Evolutionary conservation across 1,139 yeast species (phyloP).

Genomic region (Kodamaea suecica): DNA sequence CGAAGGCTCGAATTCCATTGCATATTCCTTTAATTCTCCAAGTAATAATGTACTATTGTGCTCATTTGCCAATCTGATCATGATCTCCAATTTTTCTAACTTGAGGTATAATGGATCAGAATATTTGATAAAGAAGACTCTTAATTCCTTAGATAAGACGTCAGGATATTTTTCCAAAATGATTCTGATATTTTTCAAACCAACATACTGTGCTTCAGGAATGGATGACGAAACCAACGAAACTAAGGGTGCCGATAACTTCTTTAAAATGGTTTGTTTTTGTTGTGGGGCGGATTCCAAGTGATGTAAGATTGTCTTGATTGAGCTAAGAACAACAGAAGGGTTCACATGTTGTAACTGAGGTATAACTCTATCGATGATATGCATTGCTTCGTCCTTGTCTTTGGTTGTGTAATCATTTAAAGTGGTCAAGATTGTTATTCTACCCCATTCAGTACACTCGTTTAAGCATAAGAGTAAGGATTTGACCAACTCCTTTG

Average conservation of each 20-base stretch:
- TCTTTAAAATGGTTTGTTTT: constrained; percentile 50
- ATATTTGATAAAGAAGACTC: constrained; percentile 90
- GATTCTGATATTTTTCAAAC: constrained; percentile 86
- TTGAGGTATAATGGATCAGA: constrained; percentile 93
- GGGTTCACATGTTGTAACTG: constrained; percentile 98
- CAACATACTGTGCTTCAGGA: constrained; percentile 95
- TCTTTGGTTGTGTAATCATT: constrained; percentile 62
- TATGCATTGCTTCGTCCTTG: constrained; percentile 71
- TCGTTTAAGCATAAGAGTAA: constrained; percentile 85
- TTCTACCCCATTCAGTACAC: constrained; percentile 99
- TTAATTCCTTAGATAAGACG: constrained; percentile 71
- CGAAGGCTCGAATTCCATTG: constrained; percentile 91
- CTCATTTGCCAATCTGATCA: constrained; percentile 78
- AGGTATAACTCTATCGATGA: constrained; percentile 88
- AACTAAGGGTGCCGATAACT: constrained; percentile 88
- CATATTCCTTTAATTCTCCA: constrained; percentile 86
- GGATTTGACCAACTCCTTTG: constrained; percentile 52
- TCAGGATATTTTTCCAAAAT: constrained; percentile 86
- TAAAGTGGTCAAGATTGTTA: constrained; percentile 79
- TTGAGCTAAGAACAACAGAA: constrained; percentile 84
- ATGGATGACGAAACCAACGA: constrained; percentile 79
- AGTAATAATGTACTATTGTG: constrained; percentile 66
- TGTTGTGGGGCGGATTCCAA: constrained; percentile 47
- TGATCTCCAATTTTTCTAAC: constrained; percentile 86
- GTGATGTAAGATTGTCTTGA: constrained; percentile 78